Conservation (phyloP, 306 rosid species). For the Herpetospermum pedunculosum region DNA sequence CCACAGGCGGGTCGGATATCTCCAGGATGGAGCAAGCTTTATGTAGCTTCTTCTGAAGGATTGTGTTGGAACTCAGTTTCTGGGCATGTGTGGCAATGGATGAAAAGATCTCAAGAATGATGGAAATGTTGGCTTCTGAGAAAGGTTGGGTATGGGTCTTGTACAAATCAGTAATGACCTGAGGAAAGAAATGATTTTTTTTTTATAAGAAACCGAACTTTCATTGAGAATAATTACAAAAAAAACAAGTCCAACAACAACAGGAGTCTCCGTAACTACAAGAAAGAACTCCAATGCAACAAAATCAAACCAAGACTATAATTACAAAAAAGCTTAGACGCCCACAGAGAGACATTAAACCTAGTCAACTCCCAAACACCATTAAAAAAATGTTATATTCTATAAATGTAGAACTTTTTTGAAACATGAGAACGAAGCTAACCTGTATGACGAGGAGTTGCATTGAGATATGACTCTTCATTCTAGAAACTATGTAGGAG, state of each 20-base stretch:
- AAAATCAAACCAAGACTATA: too few species aligned
- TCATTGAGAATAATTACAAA: too few species aligned
- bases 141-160: slow-evolving; percentile 40
- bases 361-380: too few species aligned
- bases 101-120: slow-evolving; percentile 57
- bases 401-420: neutral
- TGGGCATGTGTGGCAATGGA: slow-evolving; percentile 70
- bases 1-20: slow-evolving; percentile 81
- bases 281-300: too few species aligned
- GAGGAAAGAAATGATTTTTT: slow-evolving; percentile 12
- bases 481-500: slow-evolving; percentile 69
- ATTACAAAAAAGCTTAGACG: too few species aligned
- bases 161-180: slow-evolving; percentile 67
- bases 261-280: too few species aligned
- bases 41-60: slow-evolving; percentile 66
- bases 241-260: too few species aligned
- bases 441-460: slow-evolving; percentile 91
- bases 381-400: neutral
- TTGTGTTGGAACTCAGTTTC: slow-evolving; percentile 45
- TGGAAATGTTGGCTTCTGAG: slow-evolving; percentile 38
- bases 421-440: slow-evolving; percentile 16
- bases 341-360: too few species aligned
- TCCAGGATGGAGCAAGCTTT: slow-evolving; percentile 84
- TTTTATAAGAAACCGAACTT: too few species aligned
- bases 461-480: slow-evolving; percentile 73